Conservation (phyloP, 2,329 filamentous ascomycete genomes). For the Tolypocladium tropicale region DNA sequence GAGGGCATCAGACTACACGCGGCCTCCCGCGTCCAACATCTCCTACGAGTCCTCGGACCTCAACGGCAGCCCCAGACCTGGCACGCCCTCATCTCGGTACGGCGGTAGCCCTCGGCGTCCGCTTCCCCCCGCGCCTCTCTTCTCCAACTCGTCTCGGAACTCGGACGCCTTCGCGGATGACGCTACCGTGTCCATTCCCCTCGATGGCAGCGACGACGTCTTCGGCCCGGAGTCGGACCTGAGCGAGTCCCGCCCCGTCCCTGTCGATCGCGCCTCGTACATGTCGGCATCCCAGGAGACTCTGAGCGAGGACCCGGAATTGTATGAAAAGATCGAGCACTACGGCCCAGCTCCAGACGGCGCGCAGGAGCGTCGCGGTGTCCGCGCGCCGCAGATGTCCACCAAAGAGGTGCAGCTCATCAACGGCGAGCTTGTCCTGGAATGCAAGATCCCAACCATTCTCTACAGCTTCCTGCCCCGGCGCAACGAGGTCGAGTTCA, state of each 20-base stretch:
- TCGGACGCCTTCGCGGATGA: slow-evolving; percentile 52
- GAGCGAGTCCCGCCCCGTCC: slow-evolving; percentile 38
- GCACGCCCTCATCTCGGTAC: slow-evolving; percentile 82
- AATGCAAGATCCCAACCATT: slow-evolving; percentile 98
- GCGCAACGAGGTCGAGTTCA: slow-evolving; percentile 90
- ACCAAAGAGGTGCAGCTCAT: slow-evolving; percentile 93
- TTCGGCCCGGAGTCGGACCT: slow-evolving; percentile 56
- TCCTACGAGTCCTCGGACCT: slow-evolving; percentile 81
- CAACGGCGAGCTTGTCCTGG: slow-evolving; percentile 93
- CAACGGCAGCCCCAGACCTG: slow-evolving; percentile 81
- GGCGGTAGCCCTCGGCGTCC: slow-evolving; percentile 80
- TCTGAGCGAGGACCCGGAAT: slow-evolving; percentile 34
- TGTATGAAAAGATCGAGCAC: slow-evolving; percentile 55
- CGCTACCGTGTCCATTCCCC: slow-evolving; percentile 61
- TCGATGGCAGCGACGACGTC: slow-evolving; percentile 57
- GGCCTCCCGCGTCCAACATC: slow-evolving; percentile 59
- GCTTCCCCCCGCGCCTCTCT: slow-evolving; percentile 79
- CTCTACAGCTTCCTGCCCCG: slow-evolving; percentile 93
- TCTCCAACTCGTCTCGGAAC: slow-evolving; percentile 45
- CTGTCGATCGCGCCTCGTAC: slow-evolving; percentile 46
- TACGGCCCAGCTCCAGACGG: slow-evolving; percentile 83
- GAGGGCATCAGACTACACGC: slow-evolving; percentile 49
- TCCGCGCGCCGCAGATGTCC: slow-evolving; percentile 76
- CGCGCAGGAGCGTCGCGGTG: slow-evolving; percentile 78
- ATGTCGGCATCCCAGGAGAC: slow-evolving; percentile 42